Percentiles rank a stretch among this genome's conserved stretches.
phyloP scores from a whole-genome alignment of 129 eudicot species.

The Tagetes erecta region DNA sequence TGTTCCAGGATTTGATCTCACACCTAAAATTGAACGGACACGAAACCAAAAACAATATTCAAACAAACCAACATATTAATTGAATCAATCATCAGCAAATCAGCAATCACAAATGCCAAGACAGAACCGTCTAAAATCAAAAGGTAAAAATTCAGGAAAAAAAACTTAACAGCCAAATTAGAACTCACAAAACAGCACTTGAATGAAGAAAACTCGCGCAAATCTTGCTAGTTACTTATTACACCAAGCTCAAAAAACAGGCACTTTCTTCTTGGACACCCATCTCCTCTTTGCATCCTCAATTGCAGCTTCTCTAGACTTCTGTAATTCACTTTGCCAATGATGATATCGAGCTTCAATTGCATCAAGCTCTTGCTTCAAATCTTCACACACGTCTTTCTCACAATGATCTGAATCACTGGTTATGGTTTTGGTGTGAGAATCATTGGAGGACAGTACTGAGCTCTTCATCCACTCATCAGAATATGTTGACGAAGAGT shows the following conservation, averaged over 20 bases:
- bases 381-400: constrained; percentile 40
- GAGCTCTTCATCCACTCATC: constrained; percentile 42
- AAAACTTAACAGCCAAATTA: background rate
- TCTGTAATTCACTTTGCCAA: constrained; percentile 48
- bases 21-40: background rate
- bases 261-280: constrained; percentile 36
- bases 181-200: constrained; percentile 11
- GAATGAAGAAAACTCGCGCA: background rate
- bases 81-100: constrained; percentile 16
- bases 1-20: too few relatives aligned
- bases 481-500: constrained; percentile 22
- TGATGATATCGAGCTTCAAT: constrained; percentile 56
- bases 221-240: constrained; percentile 8
- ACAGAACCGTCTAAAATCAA: constrained; percentile 6
- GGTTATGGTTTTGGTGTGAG: constrained; percentile 20
- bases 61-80: constrained; percentile 4
- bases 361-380: constrained; percentile 64
- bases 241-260: constrained; percentile 21
- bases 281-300: constrained; percentile 69
- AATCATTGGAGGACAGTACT: constrained; percentile 16
- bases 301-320: constrained; percentile 54
- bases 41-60: background rate
- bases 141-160: constrained; percentile 2
- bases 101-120: constrained; percentile 15
- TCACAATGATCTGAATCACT: constrained; percentile 37